Evolutionary conservation across 352 stramenopile genomes (phyloP).

Genomic region (Phytophthora kernoviae): DNA sequence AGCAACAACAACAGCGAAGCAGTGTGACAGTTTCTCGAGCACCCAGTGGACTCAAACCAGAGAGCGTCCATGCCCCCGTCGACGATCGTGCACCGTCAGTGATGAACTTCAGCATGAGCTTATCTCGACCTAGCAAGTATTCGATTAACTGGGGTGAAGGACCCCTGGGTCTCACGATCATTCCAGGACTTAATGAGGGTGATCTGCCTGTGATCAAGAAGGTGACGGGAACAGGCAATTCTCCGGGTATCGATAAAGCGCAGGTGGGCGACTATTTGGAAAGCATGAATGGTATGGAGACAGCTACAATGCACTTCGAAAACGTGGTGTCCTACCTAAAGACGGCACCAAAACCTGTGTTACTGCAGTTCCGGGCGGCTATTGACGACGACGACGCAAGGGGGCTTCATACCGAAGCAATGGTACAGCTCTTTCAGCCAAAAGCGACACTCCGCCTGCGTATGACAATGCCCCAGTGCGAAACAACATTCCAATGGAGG

Average conservation of each 20-base stretch:
- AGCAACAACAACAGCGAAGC: conserved; percentile 9
- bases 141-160: conserved; percentile 82
- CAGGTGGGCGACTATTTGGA: conserved; percentile 84
- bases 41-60: conserved; percentile 23
- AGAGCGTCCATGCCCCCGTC: conserved; percentile 11
- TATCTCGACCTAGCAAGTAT: conserved; percentile 73
- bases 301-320: conserved; percentile 76
- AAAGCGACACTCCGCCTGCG: conserved; percentile 10
- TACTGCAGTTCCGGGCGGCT: conserved; percentile 67
- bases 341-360: conserved; percentile 77
- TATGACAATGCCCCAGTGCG: conserved; percentile 33
- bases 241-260: conserved; percentile 77
- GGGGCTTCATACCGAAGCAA: conserved; percentile 37
- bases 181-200: conserved; percentile 75
- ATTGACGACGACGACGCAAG: conserved; percentile 38
- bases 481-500: conserved; percentile 16
- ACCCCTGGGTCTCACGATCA: conserved; percentile 84
- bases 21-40: conserved; percentile 34
- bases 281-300: conserved; percentile 81
- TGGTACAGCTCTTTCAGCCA: conserved; percentile 32
- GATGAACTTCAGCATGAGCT: conserved; percentile 53
- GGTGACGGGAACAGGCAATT: conserved; percentile 84
- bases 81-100: conserved; percentile 35
- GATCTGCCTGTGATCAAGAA: conserved; percentile 90
- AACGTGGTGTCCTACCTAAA: conserved; percentile 85